Evolutionary conservation across 345 rosid genomes (phyloP), one percentile per base, ranked within the genome.

Genomic region (Brassica napus): DNA sequence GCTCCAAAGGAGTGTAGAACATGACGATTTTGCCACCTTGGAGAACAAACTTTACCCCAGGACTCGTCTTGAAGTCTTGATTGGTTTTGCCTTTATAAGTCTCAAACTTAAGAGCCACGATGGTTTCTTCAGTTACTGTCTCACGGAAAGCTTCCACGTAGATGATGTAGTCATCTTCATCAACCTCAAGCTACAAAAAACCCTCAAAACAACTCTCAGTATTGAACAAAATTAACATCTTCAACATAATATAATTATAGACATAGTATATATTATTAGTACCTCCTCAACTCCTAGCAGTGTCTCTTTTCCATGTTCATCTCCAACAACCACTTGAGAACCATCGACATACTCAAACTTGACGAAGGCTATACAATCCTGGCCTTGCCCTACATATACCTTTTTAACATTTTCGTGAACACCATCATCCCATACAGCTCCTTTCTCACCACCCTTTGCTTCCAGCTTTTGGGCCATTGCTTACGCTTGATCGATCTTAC

Each of bases 361-460:
- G 42, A 80, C 72, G 26, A 74, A 74, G 12, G 73, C 32, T 30
- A 75, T 65, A 30, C 72, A 68, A 69, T 67, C 16, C 18, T 69
- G 52, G 31, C 54, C 76, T 55, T 80, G 1, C 0, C 79, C 76
- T 39, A 75, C 10, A 28, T 28, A 47, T 8, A 80, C 60, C 4
- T 75, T 74, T 57, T 24, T 80, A 63, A 80, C 68, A 26, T 23
- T n/a, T 2, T 70, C 68, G 64, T 54, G 26, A 35, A 14, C 54
- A 5, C 80, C 83, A 63, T 81, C 83, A 32, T 75, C 77, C 83
- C 83, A 81, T 49, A 15, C 61, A 52, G 52, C 3, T 18, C 79
- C 72, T 3, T 2, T 4, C 3, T 59, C 15, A 52, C 74, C 59
- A 26, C 72, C 74, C 14, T 68, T 69, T 10, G 77, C 69, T 32